Evolutionary conservation across 75 land plant genomes (phyloP).

Genomic region (Ceratopteris richardii): DNA sequence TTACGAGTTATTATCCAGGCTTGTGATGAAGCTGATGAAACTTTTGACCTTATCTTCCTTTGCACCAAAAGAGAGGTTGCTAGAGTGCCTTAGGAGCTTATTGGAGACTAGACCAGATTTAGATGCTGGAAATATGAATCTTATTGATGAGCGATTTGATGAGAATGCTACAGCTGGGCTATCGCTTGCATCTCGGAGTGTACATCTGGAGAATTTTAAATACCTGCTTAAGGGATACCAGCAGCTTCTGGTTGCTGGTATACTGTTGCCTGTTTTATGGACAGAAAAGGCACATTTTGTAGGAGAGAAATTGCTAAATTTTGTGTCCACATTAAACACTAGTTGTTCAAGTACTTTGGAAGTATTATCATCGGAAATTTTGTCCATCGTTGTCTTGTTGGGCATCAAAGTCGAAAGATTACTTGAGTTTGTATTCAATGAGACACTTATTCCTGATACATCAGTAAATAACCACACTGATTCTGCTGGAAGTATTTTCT

Average conservation of each 20-base stretch:
- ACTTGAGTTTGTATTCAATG: slow-evolving; percentile 21
- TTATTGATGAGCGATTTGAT: neutral
- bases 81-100: slow-evolving; percentile 14
- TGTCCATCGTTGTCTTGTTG: slow-evolving; percentile 20
- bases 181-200: neutral
- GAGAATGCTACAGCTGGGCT: neutral
- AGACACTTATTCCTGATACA: slow-evolving; percentile 1
- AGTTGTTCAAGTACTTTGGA: slow-evolving; percentile 18
- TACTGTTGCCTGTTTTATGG: slow-evolving; percentile 24
- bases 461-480: neutral
- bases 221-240: slow-evolving; percentile 32
- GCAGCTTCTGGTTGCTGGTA: slow-evolving; percentile 25
- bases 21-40: slow-evolving; percentile 19
- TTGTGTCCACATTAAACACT: slow-evolving; percentile 11
- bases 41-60: slow-evolving; percentile 10
- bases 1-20: slow-evolving; percentile 19
- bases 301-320: slow-evolving; percentile 20
- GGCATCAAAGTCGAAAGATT: slow-evolving; percentile 21
- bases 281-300: slow-evolving; percentile 12
- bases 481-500: slow-evolving; percentile 29
- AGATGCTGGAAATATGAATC: slow-evolving; percentile 11
- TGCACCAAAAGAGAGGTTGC: slow-evolving; percentile 10
- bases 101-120: slow-evolving; percentile 5
- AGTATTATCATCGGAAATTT: slow-evolving; percentile 23
- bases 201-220: slow-evolving; percentile 12